phyloP scores from a whole-genome alignment of 2,329 filamentous ascomycete genomes.

The Pseudocercospora pini-densiflorae region DNA sequence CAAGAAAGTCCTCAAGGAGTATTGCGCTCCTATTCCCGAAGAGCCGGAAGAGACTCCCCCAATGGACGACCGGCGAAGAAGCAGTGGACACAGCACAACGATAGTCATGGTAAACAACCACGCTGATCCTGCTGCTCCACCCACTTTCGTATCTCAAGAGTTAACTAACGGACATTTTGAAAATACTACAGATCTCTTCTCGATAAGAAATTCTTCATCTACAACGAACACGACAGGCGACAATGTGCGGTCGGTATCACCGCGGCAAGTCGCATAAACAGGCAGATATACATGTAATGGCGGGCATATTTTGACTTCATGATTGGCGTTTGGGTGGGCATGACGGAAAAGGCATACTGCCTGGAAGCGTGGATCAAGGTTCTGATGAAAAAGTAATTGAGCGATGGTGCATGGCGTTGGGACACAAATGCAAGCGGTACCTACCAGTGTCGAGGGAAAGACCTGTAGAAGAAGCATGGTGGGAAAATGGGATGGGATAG shows the following conservation, averaged over 20 bases:
- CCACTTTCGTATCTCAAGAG: background rate
- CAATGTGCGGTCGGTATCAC: conserved; percentile 8
- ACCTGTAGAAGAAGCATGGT: background rate
- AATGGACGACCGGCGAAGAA: conserved; percentile 12
- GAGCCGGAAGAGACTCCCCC: conserved; percentile 23
- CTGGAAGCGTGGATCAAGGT: background rate
- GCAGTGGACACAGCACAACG: conserved; percentile 20
- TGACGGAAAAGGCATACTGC: background rate
- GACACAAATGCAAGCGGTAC: background rate
- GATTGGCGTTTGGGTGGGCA: background rate
- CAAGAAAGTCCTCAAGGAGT: conserved; percentile 81
- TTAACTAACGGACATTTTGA: background rate
- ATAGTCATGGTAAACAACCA: conserved; percentile 22
- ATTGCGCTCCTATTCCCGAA: conserved; percentile 56
- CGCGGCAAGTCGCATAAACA: conserved; percentile 1
- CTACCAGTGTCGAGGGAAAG: background rate
- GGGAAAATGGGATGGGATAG: background rate
- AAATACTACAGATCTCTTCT: conserved; percentile 6
- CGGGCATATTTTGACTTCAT: background rate
- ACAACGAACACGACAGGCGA: conserved; percentile 5
- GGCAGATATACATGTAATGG: background rate
- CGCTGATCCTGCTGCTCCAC: background rate
- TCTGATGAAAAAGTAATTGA: conserved; percentile 2
- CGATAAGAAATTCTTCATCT: background rate
- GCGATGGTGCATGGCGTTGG: conserved; percentile 3